These are phyloP conservation scores for Arachis hypogaea DNA, from an alignment of 306 rosid genomes.

Conservation along the genomic window DNA sequence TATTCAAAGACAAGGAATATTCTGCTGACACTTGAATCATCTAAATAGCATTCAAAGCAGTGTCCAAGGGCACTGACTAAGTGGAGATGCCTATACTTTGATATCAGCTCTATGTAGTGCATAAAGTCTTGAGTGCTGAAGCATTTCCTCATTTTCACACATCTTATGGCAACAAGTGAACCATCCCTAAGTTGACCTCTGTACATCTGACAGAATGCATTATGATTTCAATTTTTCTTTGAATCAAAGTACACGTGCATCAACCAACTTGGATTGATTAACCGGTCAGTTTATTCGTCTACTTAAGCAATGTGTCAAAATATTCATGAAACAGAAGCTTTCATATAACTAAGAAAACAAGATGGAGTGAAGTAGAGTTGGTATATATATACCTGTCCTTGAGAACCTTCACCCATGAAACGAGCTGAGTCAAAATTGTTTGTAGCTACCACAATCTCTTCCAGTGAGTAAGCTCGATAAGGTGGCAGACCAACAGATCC, in stretches of 20 bases:
- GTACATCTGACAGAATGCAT: constrained; percentile 62
- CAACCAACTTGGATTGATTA: no score
- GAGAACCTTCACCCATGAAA: constrained; percentile 80
- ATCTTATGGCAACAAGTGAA: constrained; percentile 72
- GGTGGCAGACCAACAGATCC: constrained; percentile 75
- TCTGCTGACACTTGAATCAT: constrained; percentile 80
- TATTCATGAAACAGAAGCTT: no score
- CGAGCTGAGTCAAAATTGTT: constrained; percentile 68
- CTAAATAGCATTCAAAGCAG: constrained; percentile 78
- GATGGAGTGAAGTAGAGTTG: constrained; percentile 16
- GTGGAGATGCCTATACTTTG: constrained; percentile 77
- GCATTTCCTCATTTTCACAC: constrained; percentile 66
- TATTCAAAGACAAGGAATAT: constrained; percentile 81
- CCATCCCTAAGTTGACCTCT: constrained; percentile 84
- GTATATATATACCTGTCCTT: constrained; percentile 76
- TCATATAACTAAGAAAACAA: background rate
- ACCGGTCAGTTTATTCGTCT: no score
- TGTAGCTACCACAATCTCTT: constrained; percentile 84
- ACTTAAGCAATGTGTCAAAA: no score
- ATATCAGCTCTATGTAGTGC: constrained; percentile 63
- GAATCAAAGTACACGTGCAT: no score
- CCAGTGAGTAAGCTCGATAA: constrained; percentile 76
- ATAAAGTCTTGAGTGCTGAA: constrained; percentile 57
- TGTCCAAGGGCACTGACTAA: constrained; percentile 90
- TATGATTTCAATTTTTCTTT: no score